Evolutionary conservation across 495 filamentous ascomycete species (phyloP), one percentile per base, ranked within the genome.

Genomic region (Talaromyces wortmannii): DNA sequence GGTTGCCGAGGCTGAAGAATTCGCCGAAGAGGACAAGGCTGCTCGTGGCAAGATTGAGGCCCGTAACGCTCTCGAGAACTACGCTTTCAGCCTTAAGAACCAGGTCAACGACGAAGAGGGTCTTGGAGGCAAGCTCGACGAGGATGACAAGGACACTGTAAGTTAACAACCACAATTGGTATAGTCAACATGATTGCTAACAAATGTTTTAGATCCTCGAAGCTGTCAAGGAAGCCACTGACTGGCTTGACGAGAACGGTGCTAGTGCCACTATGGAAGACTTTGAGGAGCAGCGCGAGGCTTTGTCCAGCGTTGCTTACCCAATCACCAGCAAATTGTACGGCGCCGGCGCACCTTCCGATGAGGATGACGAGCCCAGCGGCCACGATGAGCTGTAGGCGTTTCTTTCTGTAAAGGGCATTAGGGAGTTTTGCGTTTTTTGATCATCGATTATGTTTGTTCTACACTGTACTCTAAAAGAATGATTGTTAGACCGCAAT

Each of bases 231-330:
- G 94, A 97, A 78, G 80, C 92, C 54, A 86, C 85, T 58, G 95
- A 97, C 67, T 99, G 94, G 94, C 86, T 98, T 49, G 92, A 97
- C 62, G 91, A 97, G 83, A 94, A 97, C 77, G 91, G 83, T 58
- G 82, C 83, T 56, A 88, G 88, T 50, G 94, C 94, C 55, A 83
- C 80, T 57, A 78, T 85, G 52, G 95, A 97, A 79, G 94, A 97
- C 78, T 97, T 97, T 63, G 90, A 96, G 71, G 94, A 99, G 83
- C 92, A 97, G 79, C 95, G 92, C 82, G 92, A 99, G 87, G 96
- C 96, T 80, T 84, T 99, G 60, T 92, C 88, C 63, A 85, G 86
- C 73, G 89, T 97, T 54, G 94, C 94, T 18, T 97, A 97, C 78
- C 94, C 94, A 33, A 99, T 99, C 77, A 99, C 94, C 64, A 92